Base-by-base conservation (phyloP, 1,139 yeast genomes). In the Yamadazyma sp. region DNA sequence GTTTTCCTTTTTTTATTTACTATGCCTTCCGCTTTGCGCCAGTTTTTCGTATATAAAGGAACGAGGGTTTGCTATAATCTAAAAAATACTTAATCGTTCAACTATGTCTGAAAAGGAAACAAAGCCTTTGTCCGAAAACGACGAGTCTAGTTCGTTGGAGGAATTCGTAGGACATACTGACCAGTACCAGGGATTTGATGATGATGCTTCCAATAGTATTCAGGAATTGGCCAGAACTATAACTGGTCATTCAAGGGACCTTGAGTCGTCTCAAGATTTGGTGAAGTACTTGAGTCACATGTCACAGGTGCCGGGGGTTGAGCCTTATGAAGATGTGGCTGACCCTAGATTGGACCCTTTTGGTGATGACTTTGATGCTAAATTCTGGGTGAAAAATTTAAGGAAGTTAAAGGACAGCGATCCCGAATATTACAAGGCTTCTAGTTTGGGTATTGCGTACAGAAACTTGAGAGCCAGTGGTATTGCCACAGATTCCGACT, bases 401-500 rank as follows among this genome's bases (percentile, higher is more conserved):
- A 37, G 57, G 16, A 54, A 52, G 34, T 36, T 58, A 34, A 37
- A 42, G 33, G 53, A 48, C 10, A 37, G 70, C 15, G 86, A 83
- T 48, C 80, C 82, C 0, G 88, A 80, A 3, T 73, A 79, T 52
- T 85, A 78, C 59, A 80, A 80, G 50, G 80, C 80, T 11, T 70
- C 80, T 27, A 69, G 76, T 13, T 62, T 86, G 41, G 95, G 95
- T 9, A 68, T 88, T 27, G 74, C 84, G 3, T 88, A 82, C 70
- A 73, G 76, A 43, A 64, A 85, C 50, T 62, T 88, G 48, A 63
- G 85, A 40, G 94, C 90, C 1, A 76, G 71, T 47, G 96, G 96
- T 42, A 73, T 74, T 42, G 89, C 92, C 9, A 70, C 84, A 4
- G 94, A 84, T 53, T 76, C 89, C 2, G 92, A 86, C 52, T 88